These are phyloP conservation scores for Rhizopogon vinicolor DNA, from an alignment of 768 basidiomycete species.

Conservation along the genomic window DNA sequence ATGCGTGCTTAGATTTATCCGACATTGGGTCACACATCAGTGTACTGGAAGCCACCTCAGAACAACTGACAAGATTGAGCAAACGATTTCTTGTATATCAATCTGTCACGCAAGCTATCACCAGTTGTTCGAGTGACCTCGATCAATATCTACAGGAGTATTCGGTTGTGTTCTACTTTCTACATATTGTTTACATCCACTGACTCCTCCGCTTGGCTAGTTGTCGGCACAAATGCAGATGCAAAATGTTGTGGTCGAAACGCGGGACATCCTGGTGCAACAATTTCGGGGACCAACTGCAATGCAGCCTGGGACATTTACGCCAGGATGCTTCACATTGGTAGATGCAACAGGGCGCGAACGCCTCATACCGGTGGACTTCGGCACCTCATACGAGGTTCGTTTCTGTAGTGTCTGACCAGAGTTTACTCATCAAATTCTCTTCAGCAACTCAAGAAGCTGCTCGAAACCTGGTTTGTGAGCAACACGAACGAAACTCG, in stretches of 20 bases:
- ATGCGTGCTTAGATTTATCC: not conserved
- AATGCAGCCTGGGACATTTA: constrained; percentile 2
- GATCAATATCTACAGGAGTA: not conserved
- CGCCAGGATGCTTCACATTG: constrained; percentile 17
- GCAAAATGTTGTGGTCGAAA: not conserved
- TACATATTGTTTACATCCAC: too few relatives aligned
- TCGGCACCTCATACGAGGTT: constrained; percentile 22
- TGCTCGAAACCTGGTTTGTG: constrained; percentile 14
- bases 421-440: too few relatives aligned
- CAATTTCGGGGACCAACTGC: constrained; percentile 4
- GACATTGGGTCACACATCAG: not conserved
- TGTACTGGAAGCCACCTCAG: not conserved
- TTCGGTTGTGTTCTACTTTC: not conserved
- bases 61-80: not conserved
- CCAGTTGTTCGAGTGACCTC: not conserved
- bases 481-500: constrained; percentile 13
- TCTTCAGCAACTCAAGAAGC: constrained; percentile 18
- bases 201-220: not conserved
- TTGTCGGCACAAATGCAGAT: not conserved
- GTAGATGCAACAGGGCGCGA: constrained; percentile 21
- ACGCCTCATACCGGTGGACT: constrained; percentile 19
- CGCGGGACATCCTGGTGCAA: too few relatives aligned
- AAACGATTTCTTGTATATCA: not conserved
- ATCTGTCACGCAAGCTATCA: not conserved
- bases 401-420: not conserved